phyloP scores from a whole-genome alignment of 2,329 filamentous ascomycete genomes.

The Colletotrichum sp. region DNA sequence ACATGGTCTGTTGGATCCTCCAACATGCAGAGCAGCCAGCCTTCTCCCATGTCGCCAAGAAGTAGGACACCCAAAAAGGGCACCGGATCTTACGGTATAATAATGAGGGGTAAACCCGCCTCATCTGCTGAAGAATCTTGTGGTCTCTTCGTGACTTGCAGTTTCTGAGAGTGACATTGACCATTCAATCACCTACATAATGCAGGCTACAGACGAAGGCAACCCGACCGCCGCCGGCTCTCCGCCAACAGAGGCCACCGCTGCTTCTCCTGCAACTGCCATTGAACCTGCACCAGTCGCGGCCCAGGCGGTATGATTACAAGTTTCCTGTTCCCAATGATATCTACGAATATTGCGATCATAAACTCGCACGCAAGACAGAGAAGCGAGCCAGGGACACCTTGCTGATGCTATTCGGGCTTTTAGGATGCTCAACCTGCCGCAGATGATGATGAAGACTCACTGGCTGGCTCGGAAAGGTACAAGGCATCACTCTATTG shows the following conservation, averaged over 20 bases:
- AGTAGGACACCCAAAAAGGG: background rate
- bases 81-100: background rate
- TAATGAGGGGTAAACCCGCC: background rate
- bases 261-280: background rate
- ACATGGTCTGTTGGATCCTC: background rate
- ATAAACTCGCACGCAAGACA: background rate
- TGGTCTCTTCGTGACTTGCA: background rate
- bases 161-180: background rate
- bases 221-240: background rate
- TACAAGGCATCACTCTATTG: background rate
- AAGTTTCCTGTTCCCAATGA: background rate
- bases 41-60: background rate
- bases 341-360: background rate
- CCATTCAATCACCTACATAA: background rate
- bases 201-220: background rate
- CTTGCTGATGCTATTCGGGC: background rate
- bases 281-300: background rate
- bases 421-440: background rate
- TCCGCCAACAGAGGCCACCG: background rate
- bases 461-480: background rate
- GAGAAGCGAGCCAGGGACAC: background rate
- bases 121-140: background rate
- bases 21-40: background rate
- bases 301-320: background rate
- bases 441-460: background rate